phyloP scores from a whole-genome alignment of 495 filamentous ascomycete species.

The Podospora conica region DNA sequence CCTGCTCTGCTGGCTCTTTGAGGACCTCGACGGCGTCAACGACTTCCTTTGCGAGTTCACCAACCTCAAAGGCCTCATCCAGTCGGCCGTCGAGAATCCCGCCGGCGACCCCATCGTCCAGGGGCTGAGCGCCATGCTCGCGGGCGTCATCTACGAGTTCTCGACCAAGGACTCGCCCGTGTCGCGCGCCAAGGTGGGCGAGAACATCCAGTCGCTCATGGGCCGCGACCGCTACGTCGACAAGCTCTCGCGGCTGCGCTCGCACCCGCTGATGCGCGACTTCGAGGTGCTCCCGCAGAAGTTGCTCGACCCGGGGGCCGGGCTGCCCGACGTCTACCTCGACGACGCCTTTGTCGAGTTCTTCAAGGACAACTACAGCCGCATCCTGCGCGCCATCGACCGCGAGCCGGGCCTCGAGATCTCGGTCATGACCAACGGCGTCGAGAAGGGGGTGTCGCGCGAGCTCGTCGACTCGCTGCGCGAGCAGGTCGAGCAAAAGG shows the following conservation, averaged over 20 bases:
- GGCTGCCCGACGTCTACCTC: constrained; percentile 77
- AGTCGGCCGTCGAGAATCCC: constrained; percentile 51
- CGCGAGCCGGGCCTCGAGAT: constrained; percentile 84
- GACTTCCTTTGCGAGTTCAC: constrained; percentile 95
- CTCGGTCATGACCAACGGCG: constrained; percentile 66
- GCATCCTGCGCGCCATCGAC: constrained; percentile 79
- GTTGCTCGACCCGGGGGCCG: constrained; percentile 39
- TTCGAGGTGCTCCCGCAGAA: constrained; percentile 82
- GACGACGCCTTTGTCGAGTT: constrained; percentile 87
- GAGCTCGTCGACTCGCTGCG: constrained; percentile 79
- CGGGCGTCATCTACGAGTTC: constrained; percentile 93
- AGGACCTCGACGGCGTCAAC: constrained; percentile 85
- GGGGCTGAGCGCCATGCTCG: constrained; percentile 74
- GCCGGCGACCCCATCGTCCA: constrained; percentile 62
- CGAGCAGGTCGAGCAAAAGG: constrained; percentile 67
- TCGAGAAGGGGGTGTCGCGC: constrained; percentile 76
- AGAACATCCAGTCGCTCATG: constrained; percentile 70
- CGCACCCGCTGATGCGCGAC: constrained; percentile 78
- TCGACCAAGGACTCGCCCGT: constrained; percentile 95
- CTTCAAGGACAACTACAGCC: constrained; percentile 90
- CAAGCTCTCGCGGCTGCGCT: constrained; percentile 69
- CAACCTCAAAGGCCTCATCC: constrained; percentile 77
- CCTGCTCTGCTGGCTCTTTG: constrained; percentile 87
- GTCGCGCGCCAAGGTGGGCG: constrained; percentile 72
- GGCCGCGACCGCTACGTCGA: constrained; percentile 87